Conservation (phyloP, 176 grass and related monocot species). For the Eragrostis curvula region DNA sequence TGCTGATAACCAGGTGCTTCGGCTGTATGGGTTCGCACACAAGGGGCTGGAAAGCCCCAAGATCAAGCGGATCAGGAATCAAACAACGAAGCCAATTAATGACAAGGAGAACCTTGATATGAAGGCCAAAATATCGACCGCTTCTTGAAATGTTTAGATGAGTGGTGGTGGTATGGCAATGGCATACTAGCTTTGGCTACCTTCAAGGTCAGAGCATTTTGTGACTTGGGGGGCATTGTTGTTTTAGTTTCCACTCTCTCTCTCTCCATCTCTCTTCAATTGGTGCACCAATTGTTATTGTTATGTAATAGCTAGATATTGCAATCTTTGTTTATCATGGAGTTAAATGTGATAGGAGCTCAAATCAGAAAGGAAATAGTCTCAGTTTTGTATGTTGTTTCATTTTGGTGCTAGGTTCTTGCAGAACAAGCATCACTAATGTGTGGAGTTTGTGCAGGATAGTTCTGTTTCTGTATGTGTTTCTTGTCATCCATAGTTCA, state of each 20-base stretch:
- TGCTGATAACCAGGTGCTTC: conserved; percentile 89
- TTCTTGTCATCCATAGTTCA: not conserved
- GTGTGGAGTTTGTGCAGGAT: conserved; percentile 16
- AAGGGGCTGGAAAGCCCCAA: conserved; percentile 70
- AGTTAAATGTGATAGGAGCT: conserved; percentile 44
- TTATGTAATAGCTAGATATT: conserved; percentile 50
- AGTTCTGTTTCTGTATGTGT: not conserved
- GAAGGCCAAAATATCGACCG: conserved; percentile 57
- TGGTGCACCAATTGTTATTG: conserved; percentile 36
- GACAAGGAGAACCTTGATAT: conserved; percentile 71
- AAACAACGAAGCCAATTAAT: conserved; percentile 67
- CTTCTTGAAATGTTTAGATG: conserved; percentile 37
- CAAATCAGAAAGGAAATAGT: conserved; percentile 49
- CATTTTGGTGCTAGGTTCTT: conserved; percentile 28
- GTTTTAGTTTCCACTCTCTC: conserved; percentile 37
- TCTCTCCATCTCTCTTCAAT: conserved; percentile 1
- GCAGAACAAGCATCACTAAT: not conserved
- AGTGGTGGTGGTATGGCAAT: conserved; percentile 21
- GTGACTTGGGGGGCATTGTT: conserved; percentile 39
- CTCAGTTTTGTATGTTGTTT: conserved; percentile 35
- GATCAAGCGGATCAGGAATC: conserved; percentile 72
- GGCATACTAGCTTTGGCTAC: conserved; percentile 42
- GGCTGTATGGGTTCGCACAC: conserved; percentile 76
- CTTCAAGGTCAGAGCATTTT: conserved; percentile 56
- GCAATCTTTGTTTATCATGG: conserved; percentile 44